Conservation (phyloP, 768 basidiomycete genomes). For the Leccinum obscurum region DNA sequence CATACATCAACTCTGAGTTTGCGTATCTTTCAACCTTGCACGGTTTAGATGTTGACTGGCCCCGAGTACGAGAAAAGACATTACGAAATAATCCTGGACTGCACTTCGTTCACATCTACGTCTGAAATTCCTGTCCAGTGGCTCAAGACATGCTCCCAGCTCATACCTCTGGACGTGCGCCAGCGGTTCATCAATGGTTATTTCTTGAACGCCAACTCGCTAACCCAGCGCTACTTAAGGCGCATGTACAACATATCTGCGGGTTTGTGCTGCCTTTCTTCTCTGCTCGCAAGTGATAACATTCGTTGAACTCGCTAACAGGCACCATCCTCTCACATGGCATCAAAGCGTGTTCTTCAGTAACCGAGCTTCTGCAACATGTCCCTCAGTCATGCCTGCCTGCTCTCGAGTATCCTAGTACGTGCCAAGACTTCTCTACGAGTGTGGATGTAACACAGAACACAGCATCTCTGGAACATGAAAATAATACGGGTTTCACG, state of each 20-base stretch:
- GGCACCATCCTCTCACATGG: slow-evolving; percentile 52
- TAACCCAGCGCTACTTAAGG: slow-evolving; percentile 72
- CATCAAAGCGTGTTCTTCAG: slow-evolving; percentile 62
- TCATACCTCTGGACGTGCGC: slow-evolving; percentile 71
- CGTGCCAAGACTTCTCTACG: slow-evolving; percentile 17
- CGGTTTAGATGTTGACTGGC: slow-evolving; percentile 51
- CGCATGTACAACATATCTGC: slow-evolving; percentile 71
- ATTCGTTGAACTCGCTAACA: slow-evolving; percentile 22
- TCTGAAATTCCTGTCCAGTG: slow-evolving; percentile 82
- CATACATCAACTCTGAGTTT: background rate
- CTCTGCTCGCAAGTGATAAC: background rate
- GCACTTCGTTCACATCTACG: slow-evolving; percentile 70
- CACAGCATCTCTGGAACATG: slow-evolving; percentile 63
- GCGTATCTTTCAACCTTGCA: background rate
- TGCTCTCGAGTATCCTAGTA: slow-evolving; percentile 57
- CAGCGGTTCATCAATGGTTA: slow-evolving; percentile 59
- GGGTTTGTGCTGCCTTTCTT: slow-evolving; percentile 33
- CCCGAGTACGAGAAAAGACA: slow-evolving; percentile 45
- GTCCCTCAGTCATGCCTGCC: slow-evolving; percentile 50
- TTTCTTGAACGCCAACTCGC: slow-evolving; percentile 71
- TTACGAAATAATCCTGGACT: slow-evolving; percentile 80
- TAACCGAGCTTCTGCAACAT: slow-evolving; percentile 57
- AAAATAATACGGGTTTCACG: slow-evolving; percentile 50
- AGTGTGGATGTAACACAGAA: slow-evolving; percentile 14
- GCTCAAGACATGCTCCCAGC: slow-evolving; percentile 75